These are phyloP conservation scores for Ogataea dorogensis DNA, from an alignment of 805 yeast genomes.

Conservation along the genomic window DNA sequence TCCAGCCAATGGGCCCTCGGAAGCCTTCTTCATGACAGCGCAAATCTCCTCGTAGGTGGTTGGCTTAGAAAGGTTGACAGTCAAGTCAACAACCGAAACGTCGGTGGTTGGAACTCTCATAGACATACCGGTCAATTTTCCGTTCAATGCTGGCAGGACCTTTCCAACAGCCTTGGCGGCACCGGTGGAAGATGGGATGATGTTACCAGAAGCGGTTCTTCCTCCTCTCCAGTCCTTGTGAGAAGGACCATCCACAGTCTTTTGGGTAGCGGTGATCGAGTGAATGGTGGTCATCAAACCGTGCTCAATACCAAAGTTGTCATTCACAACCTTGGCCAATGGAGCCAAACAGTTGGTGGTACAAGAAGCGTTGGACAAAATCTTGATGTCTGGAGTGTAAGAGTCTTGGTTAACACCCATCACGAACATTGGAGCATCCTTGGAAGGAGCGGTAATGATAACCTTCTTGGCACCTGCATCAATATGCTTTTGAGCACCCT, in stretches of 20 bases:
- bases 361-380: slow-evolving; percentile 91
- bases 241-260: slow-evolving; percentile 96
- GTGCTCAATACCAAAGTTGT: slow-evolving; percentile 81
- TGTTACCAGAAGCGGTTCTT: slow-evolving; percentile 93
- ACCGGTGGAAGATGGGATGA: slow-evolving; percentile 94
- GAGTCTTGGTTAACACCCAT: slow-evolving; percentile 83
- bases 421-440: slow-evolving; percentile 94
- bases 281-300: slow-evolving; percentile 96
- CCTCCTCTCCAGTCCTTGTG: slow-evolving; percentile 99
- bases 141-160: slow-evolving; percentile 87
- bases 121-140: slow-evolving; percentile 92
- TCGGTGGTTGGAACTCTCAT: slow-evolving; percentile 93
- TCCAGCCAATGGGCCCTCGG: slow-evolving; percentile 79
- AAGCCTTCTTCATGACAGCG: slow-evolving; percentile 69
- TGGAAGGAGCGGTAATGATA: slow-evolving; percentile 89
- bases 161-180: slow-evolving; percentile 98
- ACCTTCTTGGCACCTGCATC: slow-evolving; percentile 95
- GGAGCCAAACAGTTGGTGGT: slow-evolving; percentile 96
- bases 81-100: slow-evolving; percentile 90
- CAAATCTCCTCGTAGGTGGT: slow-evolving; percentile 83
- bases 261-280: slow-evolving; percentile 94
- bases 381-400: slow-evolving; percentile 71
- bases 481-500: slow-evolving; percentile 80
- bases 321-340: slow-evolving; percentile 85
- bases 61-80: slow-evolving; percentile 74